Evolutionary conservation across 2,329 filamentous ascomycete genomes (phyloP).

Genomic region (Xylariaceae sp.): DNA sequence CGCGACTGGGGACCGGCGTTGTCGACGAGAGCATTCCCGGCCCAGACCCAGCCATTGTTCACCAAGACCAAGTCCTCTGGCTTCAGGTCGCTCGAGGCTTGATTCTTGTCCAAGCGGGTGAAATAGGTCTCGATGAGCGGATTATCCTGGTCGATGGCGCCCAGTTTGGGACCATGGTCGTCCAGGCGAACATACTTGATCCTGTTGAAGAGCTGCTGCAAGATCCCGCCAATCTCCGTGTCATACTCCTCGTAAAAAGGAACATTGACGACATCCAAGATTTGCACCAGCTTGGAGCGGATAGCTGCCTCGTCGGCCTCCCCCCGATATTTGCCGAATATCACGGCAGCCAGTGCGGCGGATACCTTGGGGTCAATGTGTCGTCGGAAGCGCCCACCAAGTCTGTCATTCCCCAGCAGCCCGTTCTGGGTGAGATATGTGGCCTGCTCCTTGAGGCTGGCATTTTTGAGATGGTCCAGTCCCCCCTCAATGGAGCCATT

Average conservation of each 20-base stretch:
- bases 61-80: constrained; percentile 72
- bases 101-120: constrained; percentile 75
- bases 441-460: constrained; percentile 42
- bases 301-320: constrained; percentile 44
- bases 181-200: constrained; percentile 95
- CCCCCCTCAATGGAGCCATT: constrained; percentile 33
- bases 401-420: constrained; percentile 60
- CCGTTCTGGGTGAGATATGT: constrained; percentile 62
- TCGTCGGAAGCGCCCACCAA: constrained; percentile 75
- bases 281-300: constrained; percentile 47
- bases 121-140: constrained; percentile 94
- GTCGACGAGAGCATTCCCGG: constrained; percentile 86
- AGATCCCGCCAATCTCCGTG: constrained; percentile 68
- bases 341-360: constrained; percentile 58
- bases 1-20: constrained; percentile 84
- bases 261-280: constrained; percentile 80
- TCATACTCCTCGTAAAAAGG: constrained; percentile 91
- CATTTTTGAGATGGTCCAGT: constrained; percentile 40
- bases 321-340: constrained; percentile 60
- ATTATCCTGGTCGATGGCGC: constrained; percentile 66
- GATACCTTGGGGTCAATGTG: constrained; percentile 60
- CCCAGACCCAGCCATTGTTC: constrained; percentile 99
- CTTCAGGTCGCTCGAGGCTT: constrained; percentile 68
- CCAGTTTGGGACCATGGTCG: constrained; percentile 79
- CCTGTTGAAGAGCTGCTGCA: constrained; percentile 87